Base-by-base conservation (phyloP, 257 asterid species). In the Asclepias syriaca region DNA sequence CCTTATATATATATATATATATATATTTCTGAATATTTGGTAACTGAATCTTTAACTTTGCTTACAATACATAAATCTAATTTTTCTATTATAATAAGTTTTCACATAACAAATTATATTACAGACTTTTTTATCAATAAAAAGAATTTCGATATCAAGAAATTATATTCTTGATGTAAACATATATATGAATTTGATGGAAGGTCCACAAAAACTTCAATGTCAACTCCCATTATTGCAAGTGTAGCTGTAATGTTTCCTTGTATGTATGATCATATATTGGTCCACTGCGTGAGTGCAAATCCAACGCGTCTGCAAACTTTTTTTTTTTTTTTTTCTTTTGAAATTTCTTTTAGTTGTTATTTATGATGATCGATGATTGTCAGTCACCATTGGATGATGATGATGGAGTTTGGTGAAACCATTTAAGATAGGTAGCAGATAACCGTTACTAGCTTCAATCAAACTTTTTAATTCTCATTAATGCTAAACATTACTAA, bases 381-480 rank as follows among this genome's bases (percentile, higher is more conserved):
- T 8, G 32, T 58, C 34, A 21, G 51, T 37, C 70, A 39, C 55
- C 34, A 24, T 2, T 22, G 64, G 64, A 34, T 22, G 64, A 50
- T 49, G 54, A 49, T 50, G 19, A 11, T 14, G 19, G 6, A 11
- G 16, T 87, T 84, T 71, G 86, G 81, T 80, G 83, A 77, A 78
- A 77, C 79, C 83, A 86, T 86, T 82, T 82, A 50, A 84, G 71
- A 49, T 74, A 34, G 34, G 73, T 49, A 73, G 79, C 72, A 49
- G 51, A 72, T 63, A 57, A 68, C 86, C 66, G 80, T 61, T 74
- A 61, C 59, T 68, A 32, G 68, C 75, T 68, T 74, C 69, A 70
- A 75, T 83, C 77, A 60, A 68, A 40, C 29, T 54, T 29, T 61
- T 76, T 49, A 77, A 68, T 76, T 72, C 76, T 60, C 45, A 55